Percentiles rank a stretch among this genome's conserved stretches.
These are phyloP conservation scores for Emericellopsis atlantica DNA, from an alignment of 2,329 filamentous ascomycete species.

Conservation along the genomic window DNA sequence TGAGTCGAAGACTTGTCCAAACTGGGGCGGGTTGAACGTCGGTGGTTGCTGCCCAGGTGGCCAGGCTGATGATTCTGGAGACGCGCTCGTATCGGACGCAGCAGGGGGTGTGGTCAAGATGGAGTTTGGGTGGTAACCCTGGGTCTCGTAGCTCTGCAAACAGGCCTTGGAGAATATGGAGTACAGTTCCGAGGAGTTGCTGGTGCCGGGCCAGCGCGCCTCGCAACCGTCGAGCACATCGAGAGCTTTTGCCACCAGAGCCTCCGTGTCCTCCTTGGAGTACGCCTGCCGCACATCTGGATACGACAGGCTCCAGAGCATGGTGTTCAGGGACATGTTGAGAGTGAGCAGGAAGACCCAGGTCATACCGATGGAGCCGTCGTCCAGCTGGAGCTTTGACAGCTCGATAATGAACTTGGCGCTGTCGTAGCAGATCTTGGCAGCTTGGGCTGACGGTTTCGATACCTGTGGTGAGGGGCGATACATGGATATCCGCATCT, in stretches of 20 bases:
- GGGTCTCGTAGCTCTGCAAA: conserved; percentile 61
- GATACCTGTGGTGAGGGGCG: conserved; percentile 87
- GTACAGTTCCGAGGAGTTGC: conserved; percentile 69
- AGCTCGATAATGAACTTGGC: conserved; percentile 71
- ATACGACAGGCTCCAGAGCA: conserved; percentile 87
- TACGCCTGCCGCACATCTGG: conserved; percentile 66
- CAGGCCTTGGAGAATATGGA: conserved; percentile 76
- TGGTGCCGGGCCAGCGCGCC: conserved; percentile 84
- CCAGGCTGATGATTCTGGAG: conserved; percentile 12
- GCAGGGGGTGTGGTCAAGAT: conserved; percentile 3
- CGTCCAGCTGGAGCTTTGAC: conserved; percentile 67
- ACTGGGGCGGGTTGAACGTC: conserved; percentile 38
- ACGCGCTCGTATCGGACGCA: conserved; percentile 4
- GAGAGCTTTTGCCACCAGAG: conserved; percentile 60
- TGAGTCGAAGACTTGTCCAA: conserved; percentile 46
- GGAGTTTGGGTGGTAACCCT: conserved; percentile 1
- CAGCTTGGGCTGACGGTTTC: conserved; percentile 67
- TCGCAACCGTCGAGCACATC: conserved; percentile 70
- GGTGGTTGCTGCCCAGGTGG: conserved; percentile 16
- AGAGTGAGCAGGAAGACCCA: conserved; percentile 87
- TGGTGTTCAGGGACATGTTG: conserved; percentile 83
- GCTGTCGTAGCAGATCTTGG: conserved; percentile 71
- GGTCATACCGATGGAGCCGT: conserved; percentile 67
- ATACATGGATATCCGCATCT: conserved; percentile 79
- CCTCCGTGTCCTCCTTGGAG: conserved; percentile 60